Conservation (phyloP, 2,329 filamentous ascomycete genomes). For the Fusarium keratoplasticum region DNA sequence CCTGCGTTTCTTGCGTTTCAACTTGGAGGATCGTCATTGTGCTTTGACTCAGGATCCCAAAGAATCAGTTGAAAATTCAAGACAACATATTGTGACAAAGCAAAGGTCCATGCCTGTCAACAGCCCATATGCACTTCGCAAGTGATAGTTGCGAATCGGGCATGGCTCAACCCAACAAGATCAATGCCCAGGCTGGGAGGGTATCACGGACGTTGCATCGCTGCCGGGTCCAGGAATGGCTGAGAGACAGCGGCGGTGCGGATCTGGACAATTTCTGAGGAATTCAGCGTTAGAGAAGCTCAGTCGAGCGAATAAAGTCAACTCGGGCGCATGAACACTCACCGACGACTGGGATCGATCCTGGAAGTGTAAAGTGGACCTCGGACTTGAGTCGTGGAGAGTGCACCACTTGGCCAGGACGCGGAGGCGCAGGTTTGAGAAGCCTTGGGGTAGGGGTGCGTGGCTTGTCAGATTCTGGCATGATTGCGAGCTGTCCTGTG, state of each 20-base stretch:
- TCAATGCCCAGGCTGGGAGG: neutral
- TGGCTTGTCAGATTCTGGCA: conserved; percentile 30
- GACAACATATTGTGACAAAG: neutral
- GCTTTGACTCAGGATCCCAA: neutral
- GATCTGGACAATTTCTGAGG: conserved; percentile 43
- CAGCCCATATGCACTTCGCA: neutral
- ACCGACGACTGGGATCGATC: conserved; percentile 43
- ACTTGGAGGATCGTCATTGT: neutral
- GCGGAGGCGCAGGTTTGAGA: conserved; percentile 43
- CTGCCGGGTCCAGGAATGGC: conserved; percentile 51
- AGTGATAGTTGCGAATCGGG: conserved; percentile 2
- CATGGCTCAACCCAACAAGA: neutral
- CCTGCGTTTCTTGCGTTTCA: neutral
- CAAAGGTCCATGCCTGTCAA: neutral
- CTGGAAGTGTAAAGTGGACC: conserved; percentile 46
- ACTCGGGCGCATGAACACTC: conserved; percentile 4
- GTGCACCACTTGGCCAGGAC: conserved; percentile 38
- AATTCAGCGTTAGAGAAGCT: neutral
- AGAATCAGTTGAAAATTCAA: neutral
- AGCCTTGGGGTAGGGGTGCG: conserved; percentile 34
- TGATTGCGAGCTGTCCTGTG: conserved; percentile 4
- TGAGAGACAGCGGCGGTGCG: conserved; percentile 46
- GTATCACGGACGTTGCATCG: conserved; percentile 32
- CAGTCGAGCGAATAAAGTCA: neutral
- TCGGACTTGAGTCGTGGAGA: conserved; percentile 42